Evolutionary conservation across 164 flowering plant genomes (phyloP).

Genomic region (Sextonia rubra): DNA sequence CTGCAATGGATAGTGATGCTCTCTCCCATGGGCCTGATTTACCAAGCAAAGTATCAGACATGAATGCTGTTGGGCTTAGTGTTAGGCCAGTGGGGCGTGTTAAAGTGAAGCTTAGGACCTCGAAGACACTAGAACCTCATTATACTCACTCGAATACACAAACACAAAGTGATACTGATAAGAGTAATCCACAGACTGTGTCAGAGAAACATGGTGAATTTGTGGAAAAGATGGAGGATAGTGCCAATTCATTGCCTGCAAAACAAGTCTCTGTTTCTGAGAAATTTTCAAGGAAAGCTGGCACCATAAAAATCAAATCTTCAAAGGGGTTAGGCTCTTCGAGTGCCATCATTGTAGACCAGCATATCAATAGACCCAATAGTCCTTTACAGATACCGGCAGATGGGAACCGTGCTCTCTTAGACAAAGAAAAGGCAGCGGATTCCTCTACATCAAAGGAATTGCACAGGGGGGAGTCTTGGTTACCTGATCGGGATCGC

Average conservation of each 20-base stretch:
- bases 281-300: slow-evolving; percentile 42
- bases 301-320: slow-evolving; percentile 70
- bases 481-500: slow-evolving; percentile 18
- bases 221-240: slow-evolving; percentile 52
- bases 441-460: slow-evolving; percentile 12
- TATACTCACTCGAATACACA: slow-evolving; percentile 39
- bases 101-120: slow-evolving; percentile 75
- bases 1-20: slow-evolving; percentile 42
- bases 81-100: slow-evolving; percentile 56
- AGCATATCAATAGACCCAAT: slow-evolving; percentile 11
- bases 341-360: slow-evolving; percentile 9
- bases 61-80: slow-evolving; percentile 27
- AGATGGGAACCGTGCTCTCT: slow-evolving; percentile 13
- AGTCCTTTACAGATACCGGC: slow-evolving; percentile 23
- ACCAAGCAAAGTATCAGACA: slow-evolving; percentile 25
- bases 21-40: slow-evolving; percentile 40
- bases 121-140: slow-evolving; percentile 42
- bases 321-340: slow-evolving; percentile 44
- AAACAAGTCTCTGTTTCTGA: slow-evolving; percentile 21
- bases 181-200: slow-evolving; percentile 43
- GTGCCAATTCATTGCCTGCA: slow-evolving; percentile 48
- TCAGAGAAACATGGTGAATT: slow-evolving; percentile 39
- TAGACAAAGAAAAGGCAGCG: slow-evolving; percentile 11
- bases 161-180: slow-evolving; percentile 59
- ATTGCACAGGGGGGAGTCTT: slow-evolving; percentile 24